Evolutionary conservation across 2,329 filamentous ascomycete genomes (phyloP), one percentile per base, ranked within the genome.

Genomic region (Fusarium nelsonii): DNA sequence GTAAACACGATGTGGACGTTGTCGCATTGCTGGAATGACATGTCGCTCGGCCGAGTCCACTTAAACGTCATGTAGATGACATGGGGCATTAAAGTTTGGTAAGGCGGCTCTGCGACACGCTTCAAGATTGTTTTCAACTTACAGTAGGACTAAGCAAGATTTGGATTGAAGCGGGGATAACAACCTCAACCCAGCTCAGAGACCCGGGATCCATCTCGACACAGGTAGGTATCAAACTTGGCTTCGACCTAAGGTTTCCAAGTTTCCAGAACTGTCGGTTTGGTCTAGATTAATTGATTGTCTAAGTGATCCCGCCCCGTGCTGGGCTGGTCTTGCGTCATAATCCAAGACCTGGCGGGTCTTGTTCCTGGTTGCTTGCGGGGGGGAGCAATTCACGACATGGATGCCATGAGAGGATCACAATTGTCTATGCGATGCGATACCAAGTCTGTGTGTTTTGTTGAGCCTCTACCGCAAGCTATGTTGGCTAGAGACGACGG

Each of bases 311-410:
- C n/a, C n/a, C 26, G n/a, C 41, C 48, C 16, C 26, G 33, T 37
- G 32, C 40, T 55, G 32, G 32, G 30, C 36, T 37, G 36, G n/a
- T 32, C 50, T 60, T 72, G 66, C 68, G 62, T 74, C 72, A 74
- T 72, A 66, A 71, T 58, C 58, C 52, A 55, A 58, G 40, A 41
- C 44, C 8, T 23, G 56, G 57, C 58, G 66, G 62, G 68, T 53
- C 64, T 61, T 10, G 37, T 58, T 46, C 46, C 26, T 55, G 40
- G 30, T 23, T 45, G 37, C 48, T 50, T 40, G 60, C 44, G 62
- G 64, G 65, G 68, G 58, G 63, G 70, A 63, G 57, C 50, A 33
- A 49, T 40, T 36, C 56, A 60, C 46, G 26, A 18, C 48, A 65
- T 61, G 54, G 49, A 63, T 53, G 56, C 46, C 54, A 53, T 36